Conservation (phyloP, 164 flowering plant genomes). For the Chimonanthus salicifolius region DNA sequence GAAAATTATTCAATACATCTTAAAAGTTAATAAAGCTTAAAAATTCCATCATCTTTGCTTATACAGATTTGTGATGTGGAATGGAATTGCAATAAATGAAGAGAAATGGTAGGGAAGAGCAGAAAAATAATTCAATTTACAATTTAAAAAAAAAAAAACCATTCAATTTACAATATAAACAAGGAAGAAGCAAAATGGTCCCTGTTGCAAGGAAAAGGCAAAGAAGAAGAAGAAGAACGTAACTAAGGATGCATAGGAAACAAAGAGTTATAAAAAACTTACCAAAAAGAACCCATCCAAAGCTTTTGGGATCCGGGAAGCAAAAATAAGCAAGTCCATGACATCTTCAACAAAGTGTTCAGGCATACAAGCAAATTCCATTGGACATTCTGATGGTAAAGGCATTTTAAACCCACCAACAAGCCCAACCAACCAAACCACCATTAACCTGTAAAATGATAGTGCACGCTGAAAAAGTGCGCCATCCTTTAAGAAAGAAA, state of each 20-base stretch:
- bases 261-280: not conserved
- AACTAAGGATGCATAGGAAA: not conserved
- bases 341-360: constrained; percentile 99
- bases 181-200: not conserved
- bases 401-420: constrained; percentile 97
- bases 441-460: constrained; percentile 85
- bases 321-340: constrained; percentile 90
- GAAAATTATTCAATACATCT: not conserved
- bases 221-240: not conserved
- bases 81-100: no score
- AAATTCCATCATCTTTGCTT: no score
- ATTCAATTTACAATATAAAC: no score
- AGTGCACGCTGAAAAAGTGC: constrained; percentile 69
- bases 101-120: no score
- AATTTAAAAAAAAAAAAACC: not conserved
- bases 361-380: constrained; percentile 92
- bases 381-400: constrained; percentile 75
- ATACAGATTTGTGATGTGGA: no score
- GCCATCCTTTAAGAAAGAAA: constrained; percentile 47
- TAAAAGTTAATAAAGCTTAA: not conserved
- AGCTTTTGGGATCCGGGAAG: constrained; percentile 85
- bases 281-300: constrained; percentile 85
- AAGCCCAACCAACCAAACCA: constrained; percentile 81
- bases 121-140: not conserved
- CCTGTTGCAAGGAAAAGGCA: not conserved